Base-by-base conservation (phyloP, 1,284 basidiomycete species). In the Ganoderma meredithae region DNA sequence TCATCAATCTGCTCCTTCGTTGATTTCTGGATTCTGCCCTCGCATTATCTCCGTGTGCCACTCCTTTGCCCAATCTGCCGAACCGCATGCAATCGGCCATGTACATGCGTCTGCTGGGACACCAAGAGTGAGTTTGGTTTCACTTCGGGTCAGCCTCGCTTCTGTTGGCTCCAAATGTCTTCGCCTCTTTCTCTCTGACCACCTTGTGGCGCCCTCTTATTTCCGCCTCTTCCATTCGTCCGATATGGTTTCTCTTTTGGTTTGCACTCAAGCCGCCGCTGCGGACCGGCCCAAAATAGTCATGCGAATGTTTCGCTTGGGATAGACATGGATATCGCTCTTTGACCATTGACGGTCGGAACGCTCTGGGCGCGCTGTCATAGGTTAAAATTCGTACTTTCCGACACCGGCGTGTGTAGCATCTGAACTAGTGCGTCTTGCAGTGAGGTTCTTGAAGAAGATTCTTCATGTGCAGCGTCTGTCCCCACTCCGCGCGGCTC, bases 231-330 rank as follows among this genome's bases (percentile, higher is more conserved):
- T 22, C 36, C 36, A 22, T 41, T 36, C 55, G 8, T 56, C 67
- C 36, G 49, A 9, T 41, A 58, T 33, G 22, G 10, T 25, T 25
- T 4, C 3, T 22, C 25, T 10, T 13, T 4, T 49, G 22, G 47
- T 22, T 47, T 49, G n/a, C 10, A 36, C 41, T 33, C 41, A 56
- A 64, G 58, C 58, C 52, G 60, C 62, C 44, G 64, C 61, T 56
- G 63, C 61, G 64, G 63, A 61, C 22, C 19, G 33, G 40, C 47
- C 61, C 33, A 72, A 64, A 72, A 72, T 70, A 68, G n/a, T 41
- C 60, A 25, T 72, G 71, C 33, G 71, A 72, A 72, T n/a, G 43
- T 2, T 44, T 8, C 41, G 55, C 68, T 65, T 47, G 49, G 62
- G 66, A 52, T 58, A 39, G 65, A 62, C 36, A 64, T 27, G 17